Conservation (phyloP, 148 eudicot species). For the Suaeda aralocaspica region DNA sequence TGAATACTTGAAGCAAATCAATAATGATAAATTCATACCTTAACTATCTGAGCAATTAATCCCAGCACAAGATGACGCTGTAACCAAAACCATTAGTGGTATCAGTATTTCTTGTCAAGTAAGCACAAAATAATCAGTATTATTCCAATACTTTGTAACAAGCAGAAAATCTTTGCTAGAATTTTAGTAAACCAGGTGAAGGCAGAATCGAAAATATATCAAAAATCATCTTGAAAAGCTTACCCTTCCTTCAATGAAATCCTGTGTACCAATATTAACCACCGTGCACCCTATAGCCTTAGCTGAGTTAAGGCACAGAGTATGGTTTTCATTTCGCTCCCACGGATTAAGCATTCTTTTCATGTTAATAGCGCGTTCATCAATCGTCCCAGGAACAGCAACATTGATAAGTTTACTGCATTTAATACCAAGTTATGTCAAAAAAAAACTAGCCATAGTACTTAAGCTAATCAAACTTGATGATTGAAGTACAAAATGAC, state of each 20-base stretch:
- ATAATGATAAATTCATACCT: conserved; percentile 41
- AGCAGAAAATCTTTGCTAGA: not conserved
- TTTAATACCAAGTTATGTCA: not conserved
- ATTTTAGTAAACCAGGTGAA: not conserved
- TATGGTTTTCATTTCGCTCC: conserved; percentile 99
- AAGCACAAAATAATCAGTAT: not conserved
- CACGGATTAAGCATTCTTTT: conserved; percentile 89
- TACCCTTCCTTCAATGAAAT: conserved; percentile 99
- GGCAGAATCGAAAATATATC: not conserved
- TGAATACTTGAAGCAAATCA: conserved; percentile 8
- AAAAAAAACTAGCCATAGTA: not conserved
- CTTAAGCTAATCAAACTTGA: not conserved
- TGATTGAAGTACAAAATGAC: conserved; percentile 4
- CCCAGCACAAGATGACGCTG: conserved; percentile 99
- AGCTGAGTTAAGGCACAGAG: conserved; percentile 92
- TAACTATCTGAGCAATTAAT: conserved; percentile 91
- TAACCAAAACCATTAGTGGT: conserved; percentile 17
- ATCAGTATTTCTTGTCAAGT: conserved; percentile 21
- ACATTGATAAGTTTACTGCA: conserved; percentile 96
- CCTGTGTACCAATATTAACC: conserved; percentile 94
- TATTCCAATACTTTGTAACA: not conserved
- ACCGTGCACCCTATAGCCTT: conserved; percentile 98
- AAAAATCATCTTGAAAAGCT: conserved; percentile 16
- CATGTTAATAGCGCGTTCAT: conserved; percentile 91
- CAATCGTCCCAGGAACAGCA: conserved; percentile 99